Evolutionary conservation across 169 alveolate genomes (phyloP).

Genomic region (Toxoplasma gondii): DNA sequence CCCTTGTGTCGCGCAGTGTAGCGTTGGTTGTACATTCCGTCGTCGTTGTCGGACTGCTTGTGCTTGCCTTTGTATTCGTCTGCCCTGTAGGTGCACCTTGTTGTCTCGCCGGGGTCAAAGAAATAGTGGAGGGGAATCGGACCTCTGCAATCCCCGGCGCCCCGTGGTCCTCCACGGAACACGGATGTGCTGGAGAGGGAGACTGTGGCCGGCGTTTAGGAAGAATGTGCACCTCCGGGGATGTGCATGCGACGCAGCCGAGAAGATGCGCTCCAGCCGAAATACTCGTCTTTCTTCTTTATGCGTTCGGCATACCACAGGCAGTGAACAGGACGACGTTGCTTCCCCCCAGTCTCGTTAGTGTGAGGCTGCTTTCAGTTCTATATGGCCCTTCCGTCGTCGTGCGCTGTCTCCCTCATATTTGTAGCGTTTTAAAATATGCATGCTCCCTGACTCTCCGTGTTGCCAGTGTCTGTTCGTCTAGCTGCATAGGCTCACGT

Average conservation of each 20-base stretch:
- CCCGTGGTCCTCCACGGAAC: too few relatives aligned
- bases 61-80: neutral
- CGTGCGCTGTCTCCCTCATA: neutral
- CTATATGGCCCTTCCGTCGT: neutral
- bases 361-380: neutral
- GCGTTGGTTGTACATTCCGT: neutral
- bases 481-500: neutral
- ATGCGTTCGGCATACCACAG: neutral
- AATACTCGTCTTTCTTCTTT: neutral
- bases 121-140: too few relatives aligned
- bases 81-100: too few relatives aligned
- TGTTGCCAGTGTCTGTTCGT: neutral
- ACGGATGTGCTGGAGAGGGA: too few relatives aligned
- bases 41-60: neutral
- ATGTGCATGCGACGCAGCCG: neutral
- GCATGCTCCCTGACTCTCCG: neutral
- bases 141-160: too few relatives aligned
- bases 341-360: neutral
- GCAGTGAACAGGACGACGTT: neutral
- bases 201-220: too few relatives aligned
- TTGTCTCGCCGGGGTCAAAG: too few relatives aligned
- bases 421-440: neutral
- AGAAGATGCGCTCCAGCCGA: neutral
- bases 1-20: neutral
- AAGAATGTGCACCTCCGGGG: too few relatives aligned